Conservation (phyloP, 768 basidiomycete species). For the Hirschioporus abietinus region DNA sequence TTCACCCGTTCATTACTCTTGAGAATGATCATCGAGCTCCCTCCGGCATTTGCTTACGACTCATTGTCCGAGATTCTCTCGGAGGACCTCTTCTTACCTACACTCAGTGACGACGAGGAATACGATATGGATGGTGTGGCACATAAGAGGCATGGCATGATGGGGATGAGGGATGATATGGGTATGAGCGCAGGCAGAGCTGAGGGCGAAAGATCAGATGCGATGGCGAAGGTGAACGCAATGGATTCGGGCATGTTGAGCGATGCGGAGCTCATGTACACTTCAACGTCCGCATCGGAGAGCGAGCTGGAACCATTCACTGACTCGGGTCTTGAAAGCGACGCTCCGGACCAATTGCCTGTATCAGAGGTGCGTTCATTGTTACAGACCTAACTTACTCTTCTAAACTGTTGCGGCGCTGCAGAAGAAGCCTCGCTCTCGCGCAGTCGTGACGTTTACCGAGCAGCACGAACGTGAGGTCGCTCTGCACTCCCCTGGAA, state of each 20-base stretch:
- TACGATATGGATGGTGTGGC: not conserved
- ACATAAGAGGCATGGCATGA: not conserved
- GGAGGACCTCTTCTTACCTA: not conserved
- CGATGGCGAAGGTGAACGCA: not conserved
- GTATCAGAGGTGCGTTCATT: not conserved
- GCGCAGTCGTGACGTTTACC: not conserved
- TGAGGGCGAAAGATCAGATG: not conserved
- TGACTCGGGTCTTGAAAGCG: not conserved
- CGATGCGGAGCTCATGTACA: not conserved
- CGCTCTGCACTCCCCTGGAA: not conserved
- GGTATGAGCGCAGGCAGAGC: not conserved
- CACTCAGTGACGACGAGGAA: not conserved
- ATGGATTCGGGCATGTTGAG: not conserved
- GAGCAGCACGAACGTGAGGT: not conserved
- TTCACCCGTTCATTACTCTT: not conserved
- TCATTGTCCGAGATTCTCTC: not conserved
- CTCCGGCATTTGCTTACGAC: constrained; percentile 2
- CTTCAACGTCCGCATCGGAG: not conserved
- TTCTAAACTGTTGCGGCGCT: not conserved
- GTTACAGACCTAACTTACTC: not conserved
- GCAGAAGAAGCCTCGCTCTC: not conserved
- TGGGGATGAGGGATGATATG: not conserved
- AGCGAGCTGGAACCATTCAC: not conserved
- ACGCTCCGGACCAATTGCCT: not conserved
- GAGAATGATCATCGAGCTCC: constrained; percentile 1